Evolutionary conservation across 331 rosid genomes (phyloP).

Genomic region (Quercus tomentella): DNA sequence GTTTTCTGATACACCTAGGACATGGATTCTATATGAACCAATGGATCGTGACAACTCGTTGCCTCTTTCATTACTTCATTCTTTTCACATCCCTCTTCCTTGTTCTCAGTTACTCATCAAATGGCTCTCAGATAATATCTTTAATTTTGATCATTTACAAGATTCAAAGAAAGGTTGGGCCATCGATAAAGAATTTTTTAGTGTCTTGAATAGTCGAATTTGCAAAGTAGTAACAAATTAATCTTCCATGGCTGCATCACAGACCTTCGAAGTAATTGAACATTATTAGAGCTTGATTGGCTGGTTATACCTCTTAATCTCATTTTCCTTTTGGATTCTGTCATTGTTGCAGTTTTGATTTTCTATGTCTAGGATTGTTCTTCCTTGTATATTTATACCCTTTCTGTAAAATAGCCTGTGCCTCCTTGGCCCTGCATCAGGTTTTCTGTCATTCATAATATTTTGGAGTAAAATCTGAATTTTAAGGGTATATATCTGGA

Average conservation of each 20-base stretch:
- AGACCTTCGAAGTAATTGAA: too few species aligned
- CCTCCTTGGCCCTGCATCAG: background rate
- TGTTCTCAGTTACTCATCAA: background rate
- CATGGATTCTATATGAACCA: background rate
- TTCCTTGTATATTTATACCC: background rate
- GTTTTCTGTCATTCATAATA: background rate
- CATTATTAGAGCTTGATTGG: too few species aligned
- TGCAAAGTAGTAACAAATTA: too few species aligned
- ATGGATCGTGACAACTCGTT: background rate
- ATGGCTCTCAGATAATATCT: background rate
- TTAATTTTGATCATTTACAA: background rate
- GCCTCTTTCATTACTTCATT: background rate
- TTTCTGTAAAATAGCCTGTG: background rate
- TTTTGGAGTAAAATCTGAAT: background rate
- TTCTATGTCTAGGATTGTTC: background rate
- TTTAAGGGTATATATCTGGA: background rate
- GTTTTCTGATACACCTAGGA: background rate
- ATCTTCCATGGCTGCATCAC: too few species aligned
- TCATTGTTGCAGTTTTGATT: background rate
- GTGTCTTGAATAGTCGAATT: too few species aligned
- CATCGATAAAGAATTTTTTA: background rate
- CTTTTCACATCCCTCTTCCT: background rate
- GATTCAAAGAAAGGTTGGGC: background rate
- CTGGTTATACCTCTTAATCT: background rate
- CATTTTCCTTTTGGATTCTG: background rate